These are phyloP conservation scores for Ganoderma lingzhi DNA, from an alignment of 1,284 basidiomycete genomes.

Conservation along the genomic window DNA sequence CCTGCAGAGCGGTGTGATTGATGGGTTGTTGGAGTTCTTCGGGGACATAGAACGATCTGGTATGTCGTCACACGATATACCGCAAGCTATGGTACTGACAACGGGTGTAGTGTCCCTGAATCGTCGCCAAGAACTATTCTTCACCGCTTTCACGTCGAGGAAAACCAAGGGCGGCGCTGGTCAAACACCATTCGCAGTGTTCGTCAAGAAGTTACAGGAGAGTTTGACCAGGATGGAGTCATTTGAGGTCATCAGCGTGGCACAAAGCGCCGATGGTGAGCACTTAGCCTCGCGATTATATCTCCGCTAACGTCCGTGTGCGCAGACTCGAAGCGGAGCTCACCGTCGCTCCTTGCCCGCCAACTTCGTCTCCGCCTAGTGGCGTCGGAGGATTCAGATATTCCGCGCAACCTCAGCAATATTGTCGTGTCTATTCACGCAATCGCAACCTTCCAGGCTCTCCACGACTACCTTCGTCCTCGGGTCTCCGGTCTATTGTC, in stretches of 20 bases:
- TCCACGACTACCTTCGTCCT: constrained; percentile 94
- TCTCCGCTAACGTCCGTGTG: neutral
- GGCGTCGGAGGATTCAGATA: constrained; percentile 86
- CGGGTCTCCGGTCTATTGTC: constrained; percentile 82
- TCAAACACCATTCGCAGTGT: constrained; percentile 77
- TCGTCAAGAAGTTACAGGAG: constrained; percentile 96
- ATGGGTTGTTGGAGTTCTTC: constrained; percentile 86
- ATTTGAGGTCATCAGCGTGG: constrained; percentile 92
- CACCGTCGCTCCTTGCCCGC: constrained; percentile 86
- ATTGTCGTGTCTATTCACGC: constrained; percentile 96
- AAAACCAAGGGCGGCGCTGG: constrained; percentile 50
- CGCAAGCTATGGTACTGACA: constrained; percentile 10
- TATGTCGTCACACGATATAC: constrained; percentile 42
- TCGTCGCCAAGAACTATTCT: constrained; percentile 75
- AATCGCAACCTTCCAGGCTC: constrained; percentile 94
- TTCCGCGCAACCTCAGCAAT: constrained; percentile 86
- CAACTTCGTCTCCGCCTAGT: constrained; percentile 89
- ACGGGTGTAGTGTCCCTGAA: constrained; percentile 56
- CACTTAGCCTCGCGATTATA: constrained; percentile 21
- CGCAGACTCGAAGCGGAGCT: constrained; percentile 84
- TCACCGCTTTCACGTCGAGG: constrained; percentile 75
- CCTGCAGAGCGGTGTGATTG: constrained; percentile 92
- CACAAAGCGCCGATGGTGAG: constrained; percentile 79
- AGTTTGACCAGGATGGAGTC: constrained; percentile 91
- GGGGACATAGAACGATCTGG: constrained; percentile 69